These are phyloP conservation scores for Botrytis porri DNA, from an alignment of 2,329 filamentous ascomycete species.

Conservation along the genomic window DNA sequence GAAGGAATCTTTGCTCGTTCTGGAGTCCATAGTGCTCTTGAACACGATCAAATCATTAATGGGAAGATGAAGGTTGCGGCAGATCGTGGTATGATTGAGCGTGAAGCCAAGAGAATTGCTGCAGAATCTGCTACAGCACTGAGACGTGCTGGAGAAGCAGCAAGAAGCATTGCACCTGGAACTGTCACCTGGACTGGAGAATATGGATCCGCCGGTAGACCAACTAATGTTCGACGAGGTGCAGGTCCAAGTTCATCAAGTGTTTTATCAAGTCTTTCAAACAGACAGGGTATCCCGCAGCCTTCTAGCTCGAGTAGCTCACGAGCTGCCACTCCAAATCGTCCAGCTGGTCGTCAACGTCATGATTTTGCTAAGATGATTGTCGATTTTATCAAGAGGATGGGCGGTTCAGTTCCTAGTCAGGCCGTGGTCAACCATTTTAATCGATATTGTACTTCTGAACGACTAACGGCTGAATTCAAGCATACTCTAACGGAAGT, in stretches of 20 bases:
- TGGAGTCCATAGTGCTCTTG: constrained; percentile 83
- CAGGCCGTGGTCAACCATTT: constrained; percentile 91
- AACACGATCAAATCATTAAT: constrained; percentile 88
- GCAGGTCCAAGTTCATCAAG: constrained; percentile 53
- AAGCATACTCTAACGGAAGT: constrained; percentile 75
- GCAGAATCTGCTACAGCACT: constrained; percentile 75
- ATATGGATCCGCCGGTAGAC: constrained; percentile 72
- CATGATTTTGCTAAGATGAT: constrained; percentile 71
- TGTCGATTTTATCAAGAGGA: constrained; percentile 71
- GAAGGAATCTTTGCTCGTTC: constrained; percentile 84
- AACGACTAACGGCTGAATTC: constrained; percentile 71
- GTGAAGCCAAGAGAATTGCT: constrained; percentile 77
- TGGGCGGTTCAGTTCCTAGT: constrained; percentile 75
- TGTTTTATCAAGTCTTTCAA: constrained; percentile 56
- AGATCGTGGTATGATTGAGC: constrained; percentile 73
- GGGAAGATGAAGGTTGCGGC: constrained; percentile 69
- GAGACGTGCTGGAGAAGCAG: constrained; percentile 67
- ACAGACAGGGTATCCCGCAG: constrained; percentile 47
- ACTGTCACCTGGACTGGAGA: constrained; percentile 93
- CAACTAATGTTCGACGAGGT: constrained; percentile 47
- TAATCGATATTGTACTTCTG: constrained; percentile 70
- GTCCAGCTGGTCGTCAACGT: constrained; percentile 41
- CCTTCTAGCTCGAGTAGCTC: constrained; percentile 45
- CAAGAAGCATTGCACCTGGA: constrained; percentile 71
- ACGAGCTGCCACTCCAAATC: constrained; percentile 47